Evolutionary conservation across 2,329 filamentous ascomycete species (phyloP), one percentile per base, ranked within the genome.

Genomic region (Pseudogymnoascus sp.): DNA sequence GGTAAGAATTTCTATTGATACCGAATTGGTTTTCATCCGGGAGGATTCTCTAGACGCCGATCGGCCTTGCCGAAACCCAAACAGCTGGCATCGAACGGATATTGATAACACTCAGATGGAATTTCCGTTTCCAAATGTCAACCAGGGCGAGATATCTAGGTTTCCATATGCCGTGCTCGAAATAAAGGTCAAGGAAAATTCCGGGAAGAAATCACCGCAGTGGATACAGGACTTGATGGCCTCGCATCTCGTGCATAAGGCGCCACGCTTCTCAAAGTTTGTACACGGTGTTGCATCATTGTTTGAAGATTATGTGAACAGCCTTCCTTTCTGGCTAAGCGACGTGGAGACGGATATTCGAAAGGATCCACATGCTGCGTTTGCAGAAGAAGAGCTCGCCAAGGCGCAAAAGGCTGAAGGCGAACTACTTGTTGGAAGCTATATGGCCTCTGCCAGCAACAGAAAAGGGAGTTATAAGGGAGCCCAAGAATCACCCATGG

Each of bases 291-390:
- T 95, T 4, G 92, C 93, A 6, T 87, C 88, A 39, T 81, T 99
- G 1, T 97, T 97, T 68, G 94, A 97, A 70, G 91, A 99, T 74
- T 85, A 96, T 70, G 92, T 99, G 73, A 97, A 97, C 76, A 92
- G 85, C 65, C 86, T 97, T 70, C 94, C 94, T 11, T 97, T 97
- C 78, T 99, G 94, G 94, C 83, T 97, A 35, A 88, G 88, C 69
- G 89, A 96, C 65, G 81, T 97, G 44, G 93, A 97, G 71, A 90
- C 84, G 33, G 94, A 99, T 71, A 99, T 99, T 71, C 87, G 93
- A 67, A 91, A 90, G 72, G 92, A 97, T 71, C 94, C 94, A 0
- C 89, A 94, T 72, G 83, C 84, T 65, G 93, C 93, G 0, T 97
- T 96, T 71, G 89, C 95, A 66, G 88, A 94, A 69, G 92, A 97